phyloP scores from a whole-genome alignment of 2,329 filamentous ascomycete genomes.

The Epichloe baconii region DNA sequence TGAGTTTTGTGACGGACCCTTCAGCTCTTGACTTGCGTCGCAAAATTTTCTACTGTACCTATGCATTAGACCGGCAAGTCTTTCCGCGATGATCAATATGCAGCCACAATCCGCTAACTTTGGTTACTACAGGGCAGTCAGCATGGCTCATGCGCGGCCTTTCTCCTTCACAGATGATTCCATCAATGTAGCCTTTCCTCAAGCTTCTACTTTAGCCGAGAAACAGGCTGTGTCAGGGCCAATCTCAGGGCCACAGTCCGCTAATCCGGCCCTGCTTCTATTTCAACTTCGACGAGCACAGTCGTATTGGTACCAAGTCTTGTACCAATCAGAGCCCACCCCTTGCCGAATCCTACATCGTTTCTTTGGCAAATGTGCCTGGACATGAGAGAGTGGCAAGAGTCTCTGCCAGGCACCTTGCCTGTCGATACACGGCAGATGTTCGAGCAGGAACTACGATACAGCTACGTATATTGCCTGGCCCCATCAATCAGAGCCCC shows the following conservation, averaged over 20 bases:
- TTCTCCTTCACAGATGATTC: constrained; percentile 93
- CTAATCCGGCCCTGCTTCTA: constrained; percentile 61
- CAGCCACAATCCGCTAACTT: constrained; percentile 9
- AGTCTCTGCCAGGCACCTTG: constrained; percentile 55
- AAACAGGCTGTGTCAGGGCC: constrained; percentile 28
- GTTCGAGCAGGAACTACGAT: constrained; percentile 79
- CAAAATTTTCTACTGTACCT: constrained; percentile 80
- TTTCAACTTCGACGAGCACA: constrained; percentile 77
- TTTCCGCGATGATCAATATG: background rate
- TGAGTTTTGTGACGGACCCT: constrained; percentile 53
- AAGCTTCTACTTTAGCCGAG: constrained; percentile 29
- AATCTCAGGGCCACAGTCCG: constrained; percentile 33
- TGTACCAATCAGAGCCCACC: constrained; percentile 67
- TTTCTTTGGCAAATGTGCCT: constrained; percentile 67
- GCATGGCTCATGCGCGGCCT: constrained; percentile 72
- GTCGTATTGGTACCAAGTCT: constrained; percentile 78
- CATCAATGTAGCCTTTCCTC: constrained; percentile 66
- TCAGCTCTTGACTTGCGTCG: constrained; percentile 63
- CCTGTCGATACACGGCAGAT: constrained; percentile 55
- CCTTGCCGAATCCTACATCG: constrained; percentile 53
- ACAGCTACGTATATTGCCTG: constrained; percentile 82
- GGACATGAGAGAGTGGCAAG: constrained; percentile 69
- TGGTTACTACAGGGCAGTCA: constrained; percentile 51
- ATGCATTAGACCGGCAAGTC: constrained; percentile 69
- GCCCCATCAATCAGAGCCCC: constrained; percentile 67